Evolutionary conservation across 2,329 filamentous ascomycete genomes (phyloP), one percentile per base, ranked within the genome.

Genomic region (Phialophora verrucosa): DNA sequence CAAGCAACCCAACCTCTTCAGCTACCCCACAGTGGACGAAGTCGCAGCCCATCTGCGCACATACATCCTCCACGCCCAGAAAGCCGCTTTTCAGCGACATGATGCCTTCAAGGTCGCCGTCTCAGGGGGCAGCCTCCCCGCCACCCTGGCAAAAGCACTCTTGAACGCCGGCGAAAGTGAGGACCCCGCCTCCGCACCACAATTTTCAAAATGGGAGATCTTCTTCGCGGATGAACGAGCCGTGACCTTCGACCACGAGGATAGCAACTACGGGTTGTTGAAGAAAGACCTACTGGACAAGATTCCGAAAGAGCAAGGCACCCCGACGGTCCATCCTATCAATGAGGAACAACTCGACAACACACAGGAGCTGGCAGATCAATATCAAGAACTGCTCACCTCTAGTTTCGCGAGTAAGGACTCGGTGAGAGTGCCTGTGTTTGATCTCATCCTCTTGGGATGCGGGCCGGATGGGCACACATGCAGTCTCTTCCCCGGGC

Each of bases 171-270:
- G 60, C 47, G 76, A 87, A 23, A 51, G 67, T n/a, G 68, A 70
- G 53, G 65, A 70, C 60, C 50, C 63, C n/a, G 38, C 58, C 12
- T 29, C 50, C 12, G 54, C 50, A 7, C 73, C 81, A 75, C 84
- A 90, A 74, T 97, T 96, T 80, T 83, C 85, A 77, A 92, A 91
- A 79, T 99, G 95, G 95, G 91, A 98, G 75, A 92, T 99, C 76
- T 99, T 98, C 85, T 98, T 97, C 80, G 94, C 94, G 76, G 95
- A 99, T 78, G 95, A 99, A 84, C 91, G 95, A 75, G 92, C 92
- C 73, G 95, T 98, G 61, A 91, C 95, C 25, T 89, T 97, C 73
- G 89, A 95, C 78, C 90, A 98, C 81, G 85, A 88, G 71, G 94
- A 99, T 82, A 97, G 93, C 83, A 99, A 98, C 83, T 97, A 97